Conservation (phyloP, 2,329 filamentous ascomycete species). For the Venturia nashicola region DNA sequence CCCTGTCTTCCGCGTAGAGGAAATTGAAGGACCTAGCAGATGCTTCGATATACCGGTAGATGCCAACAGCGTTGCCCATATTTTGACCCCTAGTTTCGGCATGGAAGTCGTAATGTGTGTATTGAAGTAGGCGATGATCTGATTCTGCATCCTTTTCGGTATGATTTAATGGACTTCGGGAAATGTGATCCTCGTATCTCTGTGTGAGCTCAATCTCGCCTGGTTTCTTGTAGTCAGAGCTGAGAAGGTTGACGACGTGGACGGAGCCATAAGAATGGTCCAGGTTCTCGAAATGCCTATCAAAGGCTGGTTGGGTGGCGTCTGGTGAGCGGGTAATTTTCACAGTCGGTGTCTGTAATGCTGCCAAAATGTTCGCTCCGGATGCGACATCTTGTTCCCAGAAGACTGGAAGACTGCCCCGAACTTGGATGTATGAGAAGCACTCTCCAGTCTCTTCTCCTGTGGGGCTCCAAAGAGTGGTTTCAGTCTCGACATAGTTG, state of each 20-base stretch:
- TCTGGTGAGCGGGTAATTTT: conserved; percentile 77
- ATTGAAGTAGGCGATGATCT: conserved; percentile 63
- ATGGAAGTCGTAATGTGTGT: conserved; percentile 93
- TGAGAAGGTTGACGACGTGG: conserved; percentile 90
- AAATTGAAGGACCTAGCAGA: conserved; percentile 88
- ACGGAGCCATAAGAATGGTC: conserved; percentile 80
- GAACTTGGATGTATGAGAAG: conserved; percentile 88
- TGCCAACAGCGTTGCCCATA: conserved; percentile 87
- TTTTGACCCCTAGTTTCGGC: conserved; percentile 78
- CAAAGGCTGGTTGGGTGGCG: conserved; percentile 86
- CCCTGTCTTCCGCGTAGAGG: conserved; percentile 65
- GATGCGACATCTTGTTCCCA: conserved; percentile 83
- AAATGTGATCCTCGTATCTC: conserved; percentile 67
- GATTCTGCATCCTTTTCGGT: conserved; percentile 38
- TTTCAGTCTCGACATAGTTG: conserved; percentile 98
- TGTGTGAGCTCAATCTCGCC: conserved; percentile 75
- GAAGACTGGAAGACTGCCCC: conserved; percentile 89
- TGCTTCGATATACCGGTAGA: conserved; percentile 62
- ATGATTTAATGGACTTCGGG: conserved; percentile 56
- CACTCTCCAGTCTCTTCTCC: conserved; percentile 39
- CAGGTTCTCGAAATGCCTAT: conserved; percentile 86
- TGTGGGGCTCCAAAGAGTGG: conserved; percentile 73
- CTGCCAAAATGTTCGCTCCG: neutral
- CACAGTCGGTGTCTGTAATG: conserved; percentile 75
- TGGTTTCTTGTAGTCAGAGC: conserved; percentile 58